Evolutionary conservation across 768 basidiomycete species (phyloP), one percentile per base, ranked within the genome.

Genomic region (Russula ochroleuca): DNA sequence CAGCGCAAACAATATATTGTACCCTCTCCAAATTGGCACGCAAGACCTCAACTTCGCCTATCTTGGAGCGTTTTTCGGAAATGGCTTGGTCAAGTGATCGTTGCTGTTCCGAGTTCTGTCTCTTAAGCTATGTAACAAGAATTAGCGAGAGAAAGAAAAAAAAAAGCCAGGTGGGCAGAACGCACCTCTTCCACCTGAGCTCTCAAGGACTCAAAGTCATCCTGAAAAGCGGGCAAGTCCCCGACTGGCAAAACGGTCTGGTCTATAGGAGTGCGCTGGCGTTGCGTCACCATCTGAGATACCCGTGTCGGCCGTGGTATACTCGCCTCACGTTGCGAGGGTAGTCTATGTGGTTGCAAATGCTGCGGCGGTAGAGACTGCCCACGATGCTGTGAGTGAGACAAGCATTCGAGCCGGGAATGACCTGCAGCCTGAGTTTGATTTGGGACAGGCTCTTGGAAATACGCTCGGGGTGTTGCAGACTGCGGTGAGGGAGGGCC

Each of bases 21-120:
- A 68, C 68, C 66, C 64, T 68, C 10, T 68, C 56, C 23, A 67
- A 41, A 50, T 58, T 64, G 17, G 60, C 48, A 5, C 68, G 68
- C 33, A 68, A 43, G 21, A 68, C 63, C 41, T 60, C 68, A 19
- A 66, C 62, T 49, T 68, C 68, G 23, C 68, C 68, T 5, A 62
- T 67, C 48, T 67, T 68, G 5, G 59, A 40, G 14, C 62, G 66
- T 40, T 68, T 68, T 60, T 68, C 68, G 25, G 33, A 45, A 48
- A 68, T 38, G 5, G 68, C 68, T 21, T 58, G 62, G 48, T 64
- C 53, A 15, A 67, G 62, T 6, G 41, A 57, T 35, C 23, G 48
- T 43, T 68, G 59, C 35, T 62, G 56, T 49, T 68, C 60, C n/a
- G 33, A 25, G 14, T 67, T 63, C 5, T 56, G 35, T 25, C 25